Percentiles rank a stretch among this genome's conserved stretches.
phyloP scores from a whole-genome alignment of 345 rosid genomes.

The Eucalyptus pumila region DNA sequence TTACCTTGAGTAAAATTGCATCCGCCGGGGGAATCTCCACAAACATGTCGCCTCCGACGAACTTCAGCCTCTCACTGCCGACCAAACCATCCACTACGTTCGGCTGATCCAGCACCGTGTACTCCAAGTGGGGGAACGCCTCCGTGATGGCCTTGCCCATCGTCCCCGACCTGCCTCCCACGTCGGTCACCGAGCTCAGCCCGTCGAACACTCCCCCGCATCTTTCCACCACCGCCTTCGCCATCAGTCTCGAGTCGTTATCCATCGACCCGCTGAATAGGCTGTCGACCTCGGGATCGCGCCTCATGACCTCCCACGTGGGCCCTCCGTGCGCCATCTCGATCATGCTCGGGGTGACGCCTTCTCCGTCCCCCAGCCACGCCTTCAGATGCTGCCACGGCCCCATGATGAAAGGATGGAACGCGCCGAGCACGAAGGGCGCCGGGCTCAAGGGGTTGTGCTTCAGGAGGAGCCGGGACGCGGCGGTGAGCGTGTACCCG shows the following conservation, averaged over 20 bases:
- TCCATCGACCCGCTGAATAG: constrained; percentile 11
- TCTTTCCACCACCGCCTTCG: background rate
- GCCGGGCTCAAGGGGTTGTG: no score
- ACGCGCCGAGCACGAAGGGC: no score
- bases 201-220: constrained; percentile 6
- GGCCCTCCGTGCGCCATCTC: background rate
- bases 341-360: background rate
- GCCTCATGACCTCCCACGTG: background rate
- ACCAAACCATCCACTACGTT: constrained; percentile 1
- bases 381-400: constrained; percentile 2
- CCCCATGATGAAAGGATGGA: no score
- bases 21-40: constrained; percentile 12
- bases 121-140: constrained; percentile 5
- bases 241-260: constrained; percentile 1
- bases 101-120: constrained; percentile 5
- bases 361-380: constrained; percentile 7
- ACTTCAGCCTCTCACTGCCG: constrained; percentile 4
- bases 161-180: constrained; percentile 19
- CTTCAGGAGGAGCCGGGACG: no score
- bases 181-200: constrained; percentile 11
- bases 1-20: constrained; percentile 11
- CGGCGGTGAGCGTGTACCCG: background rate
- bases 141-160: constrained; percentile 1
- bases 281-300: background rate
- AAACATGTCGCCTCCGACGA: constrained; percentile 22